Evolutionary conservation across 2,329 filamentous ascomycete genomes (phyloP), one percentile per base, ranked within the genome.

Genomic region (Neofusicoccum parvum): DNA sequence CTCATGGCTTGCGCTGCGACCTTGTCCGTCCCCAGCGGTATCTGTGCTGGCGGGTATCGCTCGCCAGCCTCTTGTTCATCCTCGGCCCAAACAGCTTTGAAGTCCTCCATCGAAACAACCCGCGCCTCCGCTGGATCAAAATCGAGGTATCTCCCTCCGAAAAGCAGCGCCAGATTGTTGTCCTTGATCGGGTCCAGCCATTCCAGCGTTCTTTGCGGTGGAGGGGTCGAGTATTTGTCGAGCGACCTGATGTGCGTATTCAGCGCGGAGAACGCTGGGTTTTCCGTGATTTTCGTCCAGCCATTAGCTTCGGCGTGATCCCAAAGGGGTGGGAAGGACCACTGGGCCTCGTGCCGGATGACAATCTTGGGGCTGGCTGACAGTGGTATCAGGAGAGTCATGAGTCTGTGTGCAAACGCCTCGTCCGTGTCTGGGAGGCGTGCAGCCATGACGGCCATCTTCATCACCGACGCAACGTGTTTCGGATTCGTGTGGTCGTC

Each of bases 321-420:
- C 68, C 80, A 81, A 1, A 84, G 68, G 4, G 76, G 76, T 3
- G 79, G 82, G 64, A 81, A 79, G 11, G 78, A 80, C 77, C 79
- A 83, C 63, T 82, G 83, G 1, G 83, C 82, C 70, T 85, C 83
- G 65, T 85, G 82, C 7, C 83, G 77, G n/a, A 85, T 80, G 37
- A 81, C 79, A 1, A 85, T 79, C 67, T 85, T 85, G 3, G 81
- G 80, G 39, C 81, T 84, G 3, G 81, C 77, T 0, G 78, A 79
- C 17, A 82, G 77, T 0, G 79, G 75, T 2, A 80, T 76, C 15
- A 84, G 75, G 54, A 78, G 74, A 23, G 77, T 77, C 58, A 80
- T 77, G 9, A 83, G 72, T 14, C 74, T 69, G 3, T 75, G 60
- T 0, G 76, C 74, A 64, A 81, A 83, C 0, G 73, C 70, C 60